A percentile compares a stretch with the other conserved stretches of the same genome.
phyloP scores from a whole-genome alignment of 2,329 filamentous ascomycete species.

The Trichophyton simii region DNA sequence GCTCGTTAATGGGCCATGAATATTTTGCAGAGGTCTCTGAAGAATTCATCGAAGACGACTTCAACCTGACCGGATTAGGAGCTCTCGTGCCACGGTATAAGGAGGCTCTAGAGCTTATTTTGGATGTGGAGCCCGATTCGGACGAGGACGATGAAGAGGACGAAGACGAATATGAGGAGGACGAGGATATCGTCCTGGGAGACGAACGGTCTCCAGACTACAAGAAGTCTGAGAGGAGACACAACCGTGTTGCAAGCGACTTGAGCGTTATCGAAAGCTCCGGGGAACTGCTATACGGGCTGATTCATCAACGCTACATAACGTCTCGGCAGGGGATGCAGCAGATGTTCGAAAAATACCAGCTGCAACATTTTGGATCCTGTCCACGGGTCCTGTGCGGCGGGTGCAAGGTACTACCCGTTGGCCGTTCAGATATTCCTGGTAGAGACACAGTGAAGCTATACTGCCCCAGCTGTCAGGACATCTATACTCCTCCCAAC shows the following conservation, averaged over 20 bases:
- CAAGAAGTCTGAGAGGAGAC: constrained; percentile 54
- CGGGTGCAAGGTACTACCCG: constrained; percentile 77
- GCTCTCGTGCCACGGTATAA: constrained; percentile 98
- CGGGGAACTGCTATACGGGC: constrained; percentile 93
- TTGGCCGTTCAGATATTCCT: constrained; percentile 86
- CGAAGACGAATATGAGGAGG: constrained; percentile 56
- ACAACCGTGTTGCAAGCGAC: constrained; percentile 80
- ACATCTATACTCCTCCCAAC: constrained; percentile 95
- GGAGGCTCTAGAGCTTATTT: constrained; percentile 96
- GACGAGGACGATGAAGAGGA: constrained; percentile 54
- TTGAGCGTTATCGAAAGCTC: constrained; percentile 92
- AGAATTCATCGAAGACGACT: constrained; percentile 99
- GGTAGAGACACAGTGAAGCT: constrained; percentile 97
- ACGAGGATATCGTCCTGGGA: constrained; percentile 54
- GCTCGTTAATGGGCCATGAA: constrained; percentile 87
- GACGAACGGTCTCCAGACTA: constrained; percentile 42
- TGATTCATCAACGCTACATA: constrained; percentile 98
- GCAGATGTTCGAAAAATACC: constrained; percentile 99
- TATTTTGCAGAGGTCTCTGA: constrained; percentile 98
- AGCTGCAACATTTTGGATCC: constrained; percentile 86
- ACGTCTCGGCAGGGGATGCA: constrained; percentile 92
- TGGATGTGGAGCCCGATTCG: constrained; percentile 94
- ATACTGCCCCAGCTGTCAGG: constrained; percentile 91
- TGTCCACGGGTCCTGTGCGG: constrained; percentile 94
- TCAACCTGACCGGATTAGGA: constrained; percentile 92